phyloP scores from a whole-genome alignment of 2,329 filamentous ascomycete species.

The Calycina marina region DNA sequence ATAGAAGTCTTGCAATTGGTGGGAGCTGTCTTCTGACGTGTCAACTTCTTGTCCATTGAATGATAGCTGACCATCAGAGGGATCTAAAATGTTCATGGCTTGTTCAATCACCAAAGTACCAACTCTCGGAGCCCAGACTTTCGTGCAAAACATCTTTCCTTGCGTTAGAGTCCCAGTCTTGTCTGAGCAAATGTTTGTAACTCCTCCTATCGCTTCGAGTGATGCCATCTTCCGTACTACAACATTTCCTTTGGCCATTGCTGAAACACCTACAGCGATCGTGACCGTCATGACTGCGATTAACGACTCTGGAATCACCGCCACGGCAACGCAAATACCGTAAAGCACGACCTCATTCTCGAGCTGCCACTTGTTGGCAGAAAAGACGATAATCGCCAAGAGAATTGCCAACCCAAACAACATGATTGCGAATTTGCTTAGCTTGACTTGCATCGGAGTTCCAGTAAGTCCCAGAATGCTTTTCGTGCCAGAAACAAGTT shows the following conservation, averaged over 20 bases:
- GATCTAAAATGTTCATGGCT: neutral
- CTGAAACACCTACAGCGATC: slow-evolving; percentile 50
- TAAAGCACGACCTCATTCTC: slow-evolving; percentile 35
- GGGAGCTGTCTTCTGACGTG: neutral
- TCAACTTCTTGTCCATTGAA: neutral
- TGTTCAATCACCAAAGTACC: neutral
- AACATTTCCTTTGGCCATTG: slow-evolving; percentile 49
- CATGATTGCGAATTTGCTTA: slow-evolving; percentile 71
- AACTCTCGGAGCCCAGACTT: neutral
- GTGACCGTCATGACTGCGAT: slow-evolving; percentile 58
- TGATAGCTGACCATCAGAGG: neutral
- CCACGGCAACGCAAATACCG: slow-evolving; percentile 37
- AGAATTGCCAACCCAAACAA: slow-evolving; percentile 59
- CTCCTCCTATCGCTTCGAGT: slow-evolving; percentile 44
- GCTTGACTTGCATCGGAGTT: slow-evolving; percentile 71
- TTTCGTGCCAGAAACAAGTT: slow-evolving; percentile 28
- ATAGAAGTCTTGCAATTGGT: neutral
- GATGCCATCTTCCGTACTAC: slow-evolving; percentile 51
- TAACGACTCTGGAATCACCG: slow-evolving; percentile 52
- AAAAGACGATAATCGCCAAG: slow-evolving; percentile 47
- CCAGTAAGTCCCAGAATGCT: slow-evolving; percentile 54
- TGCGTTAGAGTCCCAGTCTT: slow-evolving; percentile 1
- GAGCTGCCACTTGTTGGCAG: slow-evolving; percentile 37
- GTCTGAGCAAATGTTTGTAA: neutral
- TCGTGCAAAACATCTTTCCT: neutral